phyloP scores from a whole-genome alignment of 306 rosid species.

The Gillenia trifoliata region DNA sequence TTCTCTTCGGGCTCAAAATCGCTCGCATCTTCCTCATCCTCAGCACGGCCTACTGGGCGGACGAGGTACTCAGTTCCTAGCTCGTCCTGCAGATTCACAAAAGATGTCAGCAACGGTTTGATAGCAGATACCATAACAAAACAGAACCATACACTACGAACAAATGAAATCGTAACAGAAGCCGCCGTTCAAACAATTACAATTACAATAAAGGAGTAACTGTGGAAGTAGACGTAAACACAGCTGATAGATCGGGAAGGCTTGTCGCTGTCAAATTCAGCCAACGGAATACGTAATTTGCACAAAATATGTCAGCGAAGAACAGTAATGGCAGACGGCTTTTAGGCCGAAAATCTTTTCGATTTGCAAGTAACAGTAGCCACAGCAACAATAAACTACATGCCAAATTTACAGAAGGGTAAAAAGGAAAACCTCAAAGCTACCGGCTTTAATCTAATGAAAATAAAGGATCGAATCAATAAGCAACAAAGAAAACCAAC shows the following conservation, averaged over 20 bases:
- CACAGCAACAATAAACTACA: not conserved
- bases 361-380: not conserved
- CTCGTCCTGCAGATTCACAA: constrained; percentile 40
- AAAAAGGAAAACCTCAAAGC: not conserved
- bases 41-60: constrained; percentile 67
- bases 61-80: constrained; percentile 82
- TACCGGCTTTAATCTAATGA: not conserved
- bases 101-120: not conserved
- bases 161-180: not conserved
- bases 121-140: not conserved
- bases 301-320: not conserved
- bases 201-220: not conserved
- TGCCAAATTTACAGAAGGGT: not conserved
- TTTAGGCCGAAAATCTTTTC: not conserved
- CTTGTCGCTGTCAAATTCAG: not conserved
- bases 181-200: not conserved
- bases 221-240: not conserved
- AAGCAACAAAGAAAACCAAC: not conserved
- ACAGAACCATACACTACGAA: not conserved
- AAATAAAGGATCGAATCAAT: not conserved
- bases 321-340: not conserved
- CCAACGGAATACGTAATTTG: no score
- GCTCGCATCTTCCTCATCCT: constrained; percentile 88
- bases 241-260: not conserved
- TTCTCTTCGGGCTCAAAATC: constrained; percentile 85